Evolutionary conservation across 192 early-diverging fungal species (phyloP), one percentile per base, ranked within the genome.

Genomic region (Polychytrium aggregatum): DNA sequence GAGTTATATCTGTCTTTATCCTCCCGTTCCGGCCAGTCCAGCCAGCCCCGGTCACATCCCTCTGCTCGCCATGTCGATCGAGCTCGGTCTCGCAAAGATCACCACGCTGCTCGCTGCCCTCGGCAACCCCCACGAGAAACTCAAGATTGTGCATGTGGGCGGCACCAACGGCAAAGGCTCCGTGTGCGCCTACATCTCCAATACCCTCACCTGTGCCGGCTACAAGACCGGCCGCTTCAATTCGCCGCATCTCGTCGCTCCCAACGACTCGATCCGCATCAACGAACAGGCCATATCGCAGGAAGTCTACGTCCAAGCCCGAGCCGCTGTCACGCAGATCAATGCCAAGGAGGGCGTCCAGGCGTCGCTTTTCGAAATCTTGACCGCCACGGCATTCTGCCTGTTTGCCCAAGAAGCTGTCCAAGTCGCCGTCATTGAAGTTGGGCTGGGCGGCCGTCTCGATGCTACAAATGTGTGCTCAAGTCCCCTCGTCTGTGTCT

Each of bases 141-240:
- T 74, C 48, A 47, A 57, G 17, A 61, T 75, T n/a, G 65, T 92
- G 21, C 89, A 92, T 58, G 83, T 92, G 0, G 85, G 85, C 5
- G 89, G 89, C 16, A 92, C 89, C 0, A 92, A 92, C 55, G 89
- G 89, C 39, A 92, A 92, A 58, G 89, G 89, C 11, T 87, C 83
- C 0, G 75, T 86, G 5, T 81, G 80, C 52, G 76, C 87, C 5
- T 64, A 82, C 44, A 20, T 71, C 13, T 13, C 55, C 9, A 14
- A 34, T 14, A 38, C 57, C 13, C 53, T 71, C 7, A 24, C 24
- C n/a, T 1, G 24, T 5, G 35, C 55, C 10, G 44, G 51, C 21
- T 41, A 56, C 59, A 41, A 62, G 54, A 64, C 70, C 17, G 89
- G 82, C 29, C 71, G 72, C 10, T 90, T 82, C 66, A 86, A 80